These are phyloP conservation scores for Naganishia liquefaciens DNA, from an alignment of 1,284 basidiomycete species.

Conservation along the genomic window DNA sequence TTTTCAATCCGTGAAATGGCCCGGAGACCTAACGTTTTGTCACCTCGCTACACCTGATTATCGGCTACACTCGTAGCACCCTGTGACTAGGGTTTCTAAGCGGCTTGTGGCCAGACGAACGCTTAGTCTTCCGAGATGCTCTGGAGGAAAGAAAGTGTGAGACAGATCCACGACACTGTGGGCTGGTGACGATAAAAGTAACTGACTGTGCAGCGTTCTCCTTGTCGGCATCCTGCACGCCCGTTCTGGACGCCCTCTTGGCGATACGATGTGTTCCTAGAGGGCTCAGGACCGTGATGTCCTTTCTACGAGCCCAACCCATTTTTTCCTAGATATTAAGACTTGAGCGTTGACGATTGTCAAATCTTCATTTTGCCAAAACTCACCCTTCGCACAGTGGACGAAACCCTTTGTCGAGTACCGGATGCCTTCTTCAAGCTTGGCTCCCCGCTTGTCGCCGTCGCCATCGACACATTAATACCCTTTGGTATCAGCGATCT, in stretches of 20 bases:
- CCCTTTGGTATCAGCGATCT: conserved; percentile 7
- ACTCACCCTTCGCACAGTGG: conserved; percentile 30
- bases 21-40: too few species aligned
- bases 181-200: not conserved
- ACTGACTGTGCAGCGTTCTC: conserved; percentile 11
- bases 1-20: too few species aligned
- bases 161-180: not conserved
- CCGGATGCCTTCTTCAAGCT: not conserved
- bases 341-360: not conserved
- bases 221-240: conserved; percentile 1
- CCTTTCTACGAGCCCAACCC: conserved; percentile 26
- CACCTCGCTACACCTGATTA: too few species aligned
- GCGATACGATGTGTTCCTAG: not conserved
- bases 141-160: not conserved
- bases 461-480: not conserved
- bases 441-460: not conserved
- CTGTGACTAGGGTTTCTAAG: conserved; percentile 9
- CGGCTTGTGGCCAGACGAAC: not conserved
- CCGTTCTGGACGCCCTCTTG: not conserved
- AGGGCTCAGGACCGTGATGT: conserved; percentile 1
- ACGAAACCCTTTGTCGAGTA: conserved; percentile 9
- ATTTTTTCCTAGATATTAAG: conserved; percentile 19
- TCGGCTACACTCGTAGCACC: conserved; percentile 3
- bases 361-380: too few species aligned
- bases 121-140: not conserved